Evolutionary conservation across 2,329 filamentous ascomycete genomes (phyloP).

Genomic region (Pyricularia sp.): DNA sequence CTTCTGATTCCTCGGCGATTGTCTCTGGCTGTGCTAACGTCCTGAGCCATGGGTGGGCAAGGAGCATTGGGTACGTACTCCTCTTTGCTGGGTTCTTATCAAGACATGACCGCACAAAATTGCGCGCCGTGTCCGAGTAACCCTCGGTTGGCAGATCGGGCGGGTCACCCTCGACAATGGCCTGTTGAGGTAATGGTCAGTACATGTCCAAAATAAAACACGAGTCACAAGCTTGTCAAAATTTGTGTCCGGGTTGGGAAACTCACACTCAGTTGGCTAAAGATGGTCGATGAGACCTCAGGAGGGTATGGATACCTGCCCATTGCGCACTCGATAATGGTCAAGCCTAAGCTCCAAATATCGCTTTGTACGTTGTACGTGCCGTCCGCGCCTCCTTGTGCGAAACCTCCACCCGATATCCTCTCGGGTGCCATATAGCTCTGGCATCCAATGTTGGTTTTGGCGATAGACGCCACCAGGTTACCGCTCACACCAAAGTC

Average conservation of each 20-base stretch:
- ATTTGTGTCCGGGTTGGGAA: background rate
- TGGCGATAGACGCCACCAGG: slow-evolving; percentile 90
- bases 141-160: slow-evolving; percentile 68
- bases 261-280: slow-evolving; percentile 91
- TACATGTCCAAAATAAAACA: background rate
- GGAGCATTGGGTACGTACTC: slow-evolving; percentile 84
- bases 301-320: slow-evolving; percentile 93
- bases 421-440: slow-evolving; percentile 98
- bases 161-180: slow-evolving; percentile 94
- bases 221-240: background rate
- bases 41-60: slow-evolving; percentile 78
- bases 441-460: slow-evolving; percentile 97
- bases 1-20: slow-evolving; percentile 22
- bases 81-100: slow-evolving; percentile 86
- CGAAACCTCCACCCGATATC: slow-evolving; percentile 75
- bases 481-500: slow-evolving; percentile 98
- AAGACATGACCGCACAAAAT: slow-evolving; percentile 80
- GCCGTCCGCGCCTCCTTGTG: slow-evolving; percentile 57
- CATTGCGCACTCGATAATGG: slow-evolving; percentile 90
- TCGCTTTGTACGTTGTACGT: slow-evolving; percentile 97
- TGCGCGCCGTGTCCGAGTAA: slow-evolving; percentile 66
- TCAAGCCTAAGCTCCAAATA: slow-evolving; percentile 90
- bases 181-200: slow-evolving; percentile 37
- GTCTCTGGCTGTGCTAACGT: slow-evolving; percentile 17
- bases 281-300: slow-evolving; percentile 96